Conservation (phyloP, 1,139 yeast species). For the Kazachstania sp. region DNA sequence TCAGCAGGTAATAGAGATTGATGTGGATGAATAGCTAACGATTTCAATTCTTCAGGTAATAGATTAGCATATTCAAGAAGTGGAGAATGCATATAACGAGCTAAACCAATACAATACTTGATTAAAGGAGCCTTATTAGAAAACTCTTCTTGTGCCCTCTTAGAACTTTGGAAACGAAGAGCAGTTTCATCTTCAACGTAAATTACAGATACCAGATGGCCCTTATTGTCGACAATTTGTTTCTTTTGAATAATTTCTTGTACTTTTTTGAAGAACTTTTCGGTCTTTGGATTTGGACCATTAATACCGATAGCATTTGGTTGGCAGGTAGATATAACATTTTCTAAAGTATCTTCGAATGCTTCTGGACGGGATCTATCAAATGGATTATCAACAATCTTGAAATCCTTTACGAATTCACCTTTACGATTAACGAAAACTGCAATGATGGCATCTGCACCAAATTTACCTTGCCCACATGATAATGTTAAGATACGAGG, state of each 20-base stretch:
- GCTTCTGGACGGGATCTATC: conserved; percentile 37
- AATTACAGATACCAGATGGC: conserved; percentile 39
- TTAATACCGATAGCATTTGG: conserved; percentile 90
- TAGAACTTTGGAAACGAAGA: conserved; percentile 73
- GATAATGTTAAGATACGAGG: conserved; percentile 79
- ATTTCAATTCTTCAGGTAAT: conserved; percentile 57
- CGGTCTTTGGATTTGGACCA: conserved; percentile 73
- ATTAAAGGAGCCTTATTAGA: conserved; percentile 80
- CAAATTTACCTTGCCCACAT: conserved; percentile 76
- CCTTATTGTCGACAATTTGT: conserved; percentile 46
- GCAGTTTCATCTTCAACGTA: conserved; percentile 96
- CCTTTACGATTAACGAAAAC: conserved; percentile 74
- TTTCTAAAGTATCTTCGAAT: conserved; percentile 55
- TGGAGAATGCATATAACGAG: conserved; percentile 87
- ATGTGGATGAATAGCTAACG: conserved; percentile 65
- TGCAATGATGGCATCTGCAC: conserved; percentile 80
- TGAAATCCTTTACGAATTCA: conserved; percentile 63
- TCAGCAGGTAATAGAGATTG: conserved; percentile 68
- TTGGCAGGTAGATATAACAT: conserved; percentile 41
- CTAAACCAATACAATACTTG: conserved; percentile 83
- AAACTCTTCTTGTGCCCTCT: conserved; percentile 66
- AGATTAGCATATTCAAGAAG: conserved; percentile 77
- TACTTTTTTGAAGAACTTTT: conserved; percentile 51
- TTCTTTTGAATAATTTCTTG: conserved; percentile 51
- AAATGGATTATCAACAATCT: conserved; percentile 64